A percentile compares a stretch with the other conserved stretches of the same genome.
These are phyloP conservation scores for Picochlorum sp. DNA, from an alignment of 139 green algal genomes.

Conservation along the genomic window DNA sequence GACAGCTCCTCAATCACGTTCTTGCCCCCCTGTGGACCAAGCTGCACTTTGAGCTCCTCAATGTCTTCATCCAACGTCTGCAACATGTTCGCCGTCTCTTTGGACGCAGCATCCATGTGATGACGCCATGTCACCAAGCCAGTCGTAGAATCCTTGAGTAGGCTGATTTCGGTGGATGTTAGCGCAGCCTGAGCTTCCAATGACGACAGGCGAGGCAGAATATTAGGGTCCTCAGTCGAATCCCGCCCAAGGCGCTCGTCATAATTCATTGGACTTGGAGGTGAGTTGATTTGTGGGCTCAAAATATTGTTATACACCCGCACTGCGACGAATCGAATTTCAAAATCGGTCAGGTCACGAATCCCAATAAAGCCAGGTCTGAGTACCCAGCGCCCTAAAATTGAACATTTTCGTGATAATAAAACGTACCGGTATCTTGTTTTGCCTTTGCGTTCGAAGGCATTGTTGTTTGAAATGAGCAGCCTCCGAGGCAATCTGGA, in stretches of 20 bases:
- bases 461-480: no score
- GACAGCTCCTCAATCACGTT: neutral
- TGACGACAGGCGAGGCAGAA: neutral
- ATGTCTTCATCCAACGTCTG: conserved; percentile 1
- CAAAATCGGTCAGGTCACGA: no score
- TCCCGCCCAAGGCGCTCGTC: neutral
- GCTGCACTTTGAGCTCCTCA: conserved; percentile 4
- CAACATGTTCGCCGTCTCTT: conserved; percentile 1
- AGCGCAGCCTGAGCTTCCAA: conserved; percentile 5
- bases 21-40: neutral
- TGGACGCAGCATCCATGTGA: conserved; percentile 1
- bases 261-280: conserved; percentile 3
- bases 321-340: neutral
- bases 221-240: neutral
- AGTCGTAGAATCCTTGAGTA: neutral
- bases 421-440: no score
- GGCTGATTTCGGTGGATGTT: neutral
- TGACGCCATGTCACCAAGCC: neutral
- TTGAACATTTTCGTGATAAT: no score
- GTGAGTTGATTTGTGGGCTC: neutral
- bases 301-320: conserved; percentile 6
- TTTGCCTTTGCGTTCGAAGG: no score
- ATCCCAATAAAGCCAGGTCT: no score
- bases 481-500: no score
- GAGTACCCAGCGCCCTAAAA: no score